Evolutionary conservation across 805 yeast species (phyloP).

Genomic region (Torulaspora delbrueckii): DNA sequence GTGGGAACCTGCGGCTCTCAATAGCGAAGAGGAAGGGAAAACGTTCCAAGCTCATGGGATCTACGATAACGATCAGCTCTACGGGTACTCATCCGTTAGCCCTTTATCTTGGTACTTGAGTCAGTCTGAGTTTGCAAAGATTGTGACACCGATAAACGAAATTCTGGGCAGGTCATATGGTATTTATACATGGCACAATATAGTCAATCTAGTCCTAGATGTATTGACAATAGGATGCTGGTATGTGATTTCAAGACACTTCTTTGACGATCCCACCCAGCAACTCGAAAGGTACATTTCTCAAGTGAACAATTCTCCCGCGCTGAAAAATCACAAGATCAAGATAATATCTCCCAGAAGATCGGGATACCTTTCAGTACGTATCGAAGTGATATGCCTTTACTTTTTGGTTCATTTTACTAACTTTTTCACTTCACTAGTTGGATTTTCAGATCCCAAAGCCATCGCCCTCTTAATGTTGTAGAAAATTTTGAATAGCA

Average conservation of each 20-base stretch:
- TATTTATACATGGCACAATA: conserved; percentile 38
- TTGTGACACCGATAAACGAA: conserved; percentile 45
- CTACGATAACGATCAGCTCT: conserved; percentile 41
- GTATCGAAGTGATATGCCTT: conserved; percentile 14
- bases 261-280: conserved; percentile 30
- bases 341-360: conserved; percentile 46
- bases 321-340: conserved; percentile 26
- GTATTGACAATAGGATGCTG: conserved; percentile 41
- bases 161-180: conserved; percentile 39
- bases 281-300: conserved; percentile 43
- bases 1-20: conserved; percentile 56
- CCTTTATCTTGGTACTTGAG: conserved; percentile 42
- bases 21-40: conserved; percentile 8
- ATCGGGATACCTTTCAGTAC: conserved; percentile 50
- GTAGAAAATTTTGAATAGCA: not conserved
- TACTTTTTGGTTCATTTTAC: not conserved
- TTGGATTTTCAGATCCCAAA: conserved; percentile 51
- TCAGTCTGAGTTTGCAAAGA: conserved; percentile 37
- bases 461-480: conserved; percentile 26
- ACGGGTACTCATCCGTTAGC: conserved; percentile 50
- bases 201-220: conserved; percentile 38
- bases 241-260: conserved; percentile 34
- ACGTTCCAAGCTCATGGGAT: conserved; percentile 39
- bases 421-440: conserved; percentile 10
- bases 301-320: conserved; percentile 28